Base-by-base conservation (phyloP, 257 asterid genomes). In the Knoxia roxburghii region DNA sequence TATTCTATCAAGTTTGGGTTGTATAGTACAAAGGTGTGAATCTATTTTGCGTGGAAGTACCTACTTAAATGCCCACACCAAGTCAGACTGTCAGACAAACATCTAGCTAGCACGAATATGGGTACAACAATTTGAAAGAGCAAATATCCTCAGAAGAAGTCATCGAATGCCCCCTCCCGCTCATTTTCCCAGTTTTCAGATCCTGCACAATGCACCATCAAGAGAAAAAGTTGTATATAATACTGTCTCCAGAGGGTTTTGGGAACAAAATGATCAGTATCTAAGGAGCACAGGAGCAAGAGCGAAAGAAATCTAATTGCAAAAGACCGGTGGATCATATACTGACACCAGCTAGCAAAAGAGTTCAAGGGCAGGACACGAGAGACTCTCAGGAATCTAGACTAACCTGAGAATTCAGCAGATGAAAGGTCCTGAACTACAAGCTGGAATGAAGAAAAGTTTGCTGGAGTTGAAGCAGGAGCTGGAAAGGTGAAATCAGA, bases 111-210 rank as follows among this genome's bases (percentile, higher is more conserved):
- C 73, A 74, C 68, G 81, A 68, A 71, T 72, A 78, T 77, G 76
- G 79, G 69, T 78, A 84, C 88, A 80, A 80, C 82, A 79, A 58
- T 72, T 56, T 68, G 81, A 75, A 73, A 68, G 86, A 75, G 78
- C 76, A 79, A 80, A 76, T 87, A 79, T 84, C 86, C 76, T 94
- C 93, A 94, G 89, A 94, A 94, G 81, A 88, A 90, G 87, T 94
- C 97, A 82, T 90, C 96, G 69, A 94, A 94, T 68, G 94, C 92
- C 82, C 99, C 97, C 81, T 88, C 96, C 81, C 91, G 76, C 67
- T 86, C 95, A 78, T 76, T 76, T 86, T 84, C 94, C 87, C 92
- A 82, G 79, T 84, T 83, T 76, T 76, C 88, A 74, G 82, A 68
- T 83, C 99, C 99, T 94, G 96, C 97, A 85, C 84, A 86, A 84